Evolutionary conservation across 2,329 filamentous ascomycete species (phyloP), one percentile per base, ranked within the genome.

Genomic region (Boeremia lycopersici): DNA sequence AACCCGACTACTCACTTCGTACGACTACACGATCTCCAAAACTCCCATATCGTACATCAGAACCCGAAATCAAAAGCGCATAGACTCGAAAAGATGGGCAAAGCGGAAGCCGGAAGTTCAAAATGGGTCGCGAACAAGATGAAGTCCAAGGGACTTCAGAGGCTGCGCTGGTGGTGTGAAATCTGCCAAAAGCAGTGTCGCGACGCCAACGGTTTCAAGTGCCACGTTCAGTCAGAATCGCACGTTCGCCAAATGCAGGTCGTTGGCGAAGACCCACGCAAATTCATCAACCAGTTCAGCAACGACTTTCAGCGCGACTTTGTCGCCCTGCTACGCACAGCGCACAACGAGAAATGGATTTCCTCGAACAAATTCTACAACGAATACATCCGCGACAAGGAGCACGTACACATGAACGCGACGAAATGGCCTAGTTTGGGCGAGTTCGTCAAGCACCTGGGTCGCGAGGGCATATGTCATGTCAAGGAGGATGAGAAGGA

Each of bases 331-430:
- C 81, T 99, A 6, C 84, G 86, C 53, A 96, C 93, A 0, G 85
- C 88, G 0, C 95, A 99, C 68, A 91, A 92, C 59, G 92, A 96
- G 76, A 99, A 99, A 75, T 84, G 86, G 66, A 87, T 98, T 1
- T 84, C 93, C 30, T 85, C 93, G 46, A 99, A 99, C 70, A 87
- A 90, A 58, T 98, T 98, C 74, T 99, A 99, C 76, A 91, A 98
- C 73, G 88, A 93, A 70, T 95, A 96, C 68, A 97, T 98, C 64
- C 83, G 86, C 13, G 89, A 76, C 23, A 76, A 76, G 53, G 73
- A 75, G 68, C 93, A 98, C 72, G 80, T 95, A 8, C 95, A 98
- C 72, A 92, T 98, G 89, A 97, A 97, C 75, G 82, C 91, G 7
- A 98, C 95, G 0, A 88, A 89, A 68, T 98, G 92, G 92, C 85